Conservation (phyloP, 2,329 filamentous ascomycete genomes). For the Aspergillus quadricinctus region DNA sequence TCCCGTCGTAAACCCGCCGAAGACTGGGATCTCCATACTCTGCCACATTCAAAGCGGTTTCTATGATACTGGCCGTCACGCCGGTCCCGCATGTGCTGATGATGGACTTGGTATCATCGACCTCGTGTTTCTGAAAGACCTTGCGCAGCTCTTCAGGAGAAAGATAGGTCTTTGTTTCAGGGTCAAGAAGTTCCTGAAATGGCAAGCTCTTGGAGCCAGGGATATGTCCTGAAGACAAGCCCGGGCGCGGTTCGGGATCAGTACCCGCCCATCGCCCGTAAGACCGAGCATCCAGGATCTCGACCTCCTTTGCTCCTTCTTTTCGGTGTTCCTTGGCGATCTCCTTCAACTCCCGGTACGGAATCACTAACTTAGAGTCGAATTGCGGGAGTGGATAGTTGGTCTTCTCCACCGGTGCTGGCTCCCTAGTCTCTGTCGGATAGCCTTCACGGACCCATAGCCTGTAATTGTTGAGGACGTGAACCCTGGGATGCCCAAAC, state of each 20-base stretch:
- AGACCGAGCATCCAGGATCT: constrained; percentile 84
- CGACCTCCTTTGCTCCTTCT: constrained; percentile 75
- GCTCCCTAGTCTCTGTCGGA: constrained; percentile 70
- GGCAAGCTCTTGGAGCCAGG: constrained; percentile 82
- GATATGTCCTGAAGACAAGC: constrained; percentile 85
- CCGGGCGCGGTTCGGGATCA: constrained; percentile 80
- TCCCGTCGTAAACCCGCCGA: constrained; percentile 85
- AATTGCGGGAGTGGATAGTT: constrained; percentile 53
- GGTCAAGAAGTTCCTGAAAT: constrained; percentile 73
- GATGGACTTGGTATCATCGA: constrained; percentile 75
- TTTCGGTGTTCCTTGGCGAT: constrained; percentile 72
- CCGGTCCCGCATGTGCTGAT: constrained; percentile 89
- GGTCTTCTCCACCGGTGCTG: constrained; percentile 35
- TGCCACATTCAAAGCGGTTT: constrained; percentile 77
- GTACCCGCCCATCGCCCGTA: constrained; percentile 74
- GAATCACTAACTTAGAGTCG: constrained; percentile 62
- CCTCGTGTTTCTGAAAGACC: constrained; percentile 72
- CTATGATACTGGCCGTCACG: constrained; percentile 86
- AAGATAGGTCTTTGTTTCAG: constrained; percentile 74
- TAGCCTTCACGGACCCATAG: constrained; percentile 83
- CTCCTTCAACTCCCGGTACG: constrained; percentile 77
- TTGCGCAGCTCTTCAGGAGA: constrained; percentile 66
- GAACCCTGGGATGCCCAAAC: constrained; percentile 85
- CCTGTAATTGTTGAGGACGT: constrained; percentile 92
- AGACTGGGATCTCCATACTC: constrained; percentile 64